These are phyloP conservation scores for Fusarium domesticum DNA, from an alignment of 2,329 filamentous ascomycete genomes.

Conservation along the genomic window DNA sequence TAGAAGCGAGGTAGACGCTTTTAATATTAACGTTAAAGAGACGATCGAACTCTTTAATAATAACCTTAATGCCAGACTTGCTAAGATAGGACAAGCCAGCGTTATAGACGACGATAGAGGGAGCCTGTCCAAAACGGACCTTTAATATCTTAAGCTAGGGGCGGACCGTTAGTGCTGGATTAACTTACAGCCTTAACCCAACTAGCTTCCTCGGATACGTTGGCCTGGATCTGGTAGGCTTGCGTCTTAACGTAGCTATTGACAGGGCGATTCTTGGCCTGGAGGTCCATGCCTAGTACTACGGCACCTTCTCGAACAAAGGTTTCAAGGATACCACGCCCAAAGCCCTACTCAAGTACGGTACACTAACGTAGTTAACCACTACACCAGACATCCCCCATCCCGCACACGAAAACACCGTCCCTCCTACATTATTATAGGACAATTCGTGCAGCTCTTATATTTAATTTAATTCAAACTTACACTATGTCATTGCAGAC, in stretches of 20 bases:
- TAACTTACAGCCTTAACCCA: slow-evolving; percentile 14
- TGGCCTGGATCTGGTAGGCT: slow-evolving; percentile 20
- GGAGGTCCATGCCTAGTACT: slow-evolving; percentile 9
- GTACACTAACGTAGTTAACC: too few relatives aligned
- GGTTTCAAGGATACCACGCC: slow-evolving; percentile 11
- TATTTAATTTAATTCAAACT: too few relatives aligned
- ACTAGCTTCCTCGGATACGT: slow-evolving; percentile 17
- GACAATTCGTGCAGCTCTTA: too few relatives aligned
- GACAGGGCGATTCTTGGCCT: slow-evolving; percentile 9
- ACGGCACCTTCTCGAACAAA: slow-evolving; percentile 11
- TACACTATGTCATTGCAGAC: too few relatives aligned
- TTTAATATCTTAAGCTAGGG: slow-evolving; percentile 11
- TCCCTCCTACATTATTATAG: too few relatives aligned
- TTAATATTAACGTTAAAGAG: slow-evolving; percentile 12
- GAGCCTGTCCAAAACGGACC: slow-evolving; percentile 7
- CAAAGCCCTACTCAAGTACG: too few relatives aligned
- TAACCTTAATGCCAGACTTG: slow-evolving; percentile 12
- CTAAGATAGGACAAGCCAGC: slow-evolving; percentile 13
- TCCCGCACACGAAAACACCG: too few relatives aligned
- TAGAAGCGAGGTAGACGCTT: slow-evolving; percentile 12
- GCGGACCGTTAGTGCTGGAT: background rate
- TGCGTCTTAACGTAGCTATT: slow-evolving; percentile 14
- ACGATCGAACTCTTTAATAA: slow-evolving; percentile 7
- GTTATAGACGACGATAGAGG: slow-evolving; percentile 14
- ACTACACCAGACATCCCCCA: too few relatives aligned